Conservation (phyloP, 2,329 filamentous ascomycete genomes). For the Peltaster fructicola region DNA sequence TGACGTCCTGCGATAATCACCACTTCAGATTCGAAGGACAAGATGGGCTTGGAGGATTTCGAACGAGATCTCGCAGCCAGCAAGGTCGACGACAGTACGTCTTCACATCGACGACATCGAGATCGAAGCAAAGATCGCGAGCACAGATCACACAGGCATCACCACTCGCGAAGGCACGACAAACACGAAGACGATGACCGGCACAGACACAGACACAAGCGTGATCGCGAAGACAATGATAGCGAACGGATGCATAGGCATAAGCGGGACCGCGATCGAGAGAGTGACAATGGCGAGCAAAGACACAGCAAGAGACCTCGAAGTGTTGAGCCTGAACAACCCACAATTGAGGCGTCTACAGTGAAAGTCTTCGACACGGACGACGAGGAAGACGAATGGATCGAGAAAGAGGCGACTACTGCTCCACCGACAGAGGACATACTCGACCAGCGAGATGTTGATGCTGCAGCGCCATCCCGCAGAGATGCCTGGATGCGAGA, state of each 20-base stretch:
- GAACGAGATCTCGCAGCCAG: constrained; percentile 57
- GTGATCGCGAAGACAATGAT: constrained; percentile 38
- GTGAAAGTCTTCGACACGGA: constrained; percentile 19
- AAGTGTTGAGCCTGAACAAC: constrained; percentile 16
- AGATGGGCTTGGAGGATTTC: constrained; percentile 52
- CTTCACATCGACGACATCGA: constrained; percentile 3
- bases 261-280: constrained; percentile 30
- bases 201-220: constrained; percentile 41
- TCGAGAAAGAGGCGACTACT: constrained; percentile 26
- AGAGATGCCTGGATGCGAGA: constrained; percentile 93
- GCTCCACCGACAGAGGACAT: constrained; percentile 25
- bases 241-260: constrained; percentile 30
- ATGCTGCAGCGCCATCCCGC: constrained; percentile 28
- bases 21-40: too few species aligned
- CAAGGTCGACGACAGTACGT: constrained; percentile 29
- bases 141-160: constrained; percentile 25
- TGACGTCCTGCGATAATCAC: too few species aligned
- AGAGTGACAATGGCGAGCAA: constrained; percentile 20
- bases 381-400: constrained; percentile 24
- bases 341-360: constrained; percentile 7
- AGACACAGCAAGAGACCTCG: constrained; percentile 13
- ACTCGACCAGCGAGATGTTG: constrained; percentile 25
- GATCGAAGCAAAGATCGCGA: constrained; percentile 13
- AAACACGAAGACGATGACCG: constrained; percentile 14
- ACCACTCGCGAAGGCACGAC: constrained; percentile 26